Base-by-base conservation (phyloP, 768 basidiomycete species). In the Mycena metata region DNA sequence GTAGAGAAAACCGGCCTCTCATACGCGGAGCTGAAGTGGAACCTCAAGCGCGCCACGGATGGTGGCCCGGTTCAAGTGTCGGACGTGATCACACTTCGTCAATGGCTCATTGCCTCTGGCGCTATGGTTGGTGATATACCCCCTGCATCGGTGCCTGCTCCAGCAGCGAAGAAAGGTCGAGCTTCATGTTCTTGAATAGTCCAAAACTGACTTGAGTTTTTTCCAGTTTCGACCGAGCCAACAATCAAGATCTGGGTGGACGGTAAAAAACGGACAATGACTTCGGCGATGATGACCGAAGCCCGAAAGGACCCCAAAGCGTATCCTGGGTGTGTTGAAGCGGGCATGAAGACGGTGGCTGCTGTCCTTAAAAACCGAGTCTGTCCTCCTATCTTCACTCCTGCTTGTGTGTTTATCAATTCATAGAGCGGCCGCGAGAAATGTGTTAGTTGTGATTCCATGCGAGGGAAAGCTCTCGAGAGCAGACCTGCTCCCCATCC, bases 321-420 rank as follows among this genome's bases (percentile, higher is more conserved):
- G 8, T 42, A 42, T 16, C 55, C 55, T 42, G 55, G 55, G 4
- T 41, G 36, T 42, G 55, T 56, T 13, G 55, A 56, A 15, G 36
- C 55, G 2, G 55, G 55, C 7, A 41, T 56, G 39, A 16, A 56
- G 6, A 13, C 39, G 1, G 39, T 56, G 16, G 7, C n/a, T 12
- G 55, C 39, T 10, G n/a, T 56, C 5, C 7, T 56, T 4, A 23
- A 16, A 24, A 56, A 56, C 17, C 10, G 55, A 15, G 55, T 56
- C 6, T 16, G 39, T 49, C 47, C 26, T 54, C 17, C 5, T 21
- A 3, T 54, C 11, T 16, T 1, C 21, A 7, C 39, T 21, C 3
- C 10, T 4, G 12, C 36, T n/a, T n/a, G 7, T 17, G 23, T 49
- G 39, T 36, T 55, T 15, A 12, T 36, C 24, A 26, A 2, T 36